These are phyloP conservation scores for Gloeopeniophorella convolvens DNA, from an alignment of 768 basidiomycete species.

Conservation along the genomic window DNA sequence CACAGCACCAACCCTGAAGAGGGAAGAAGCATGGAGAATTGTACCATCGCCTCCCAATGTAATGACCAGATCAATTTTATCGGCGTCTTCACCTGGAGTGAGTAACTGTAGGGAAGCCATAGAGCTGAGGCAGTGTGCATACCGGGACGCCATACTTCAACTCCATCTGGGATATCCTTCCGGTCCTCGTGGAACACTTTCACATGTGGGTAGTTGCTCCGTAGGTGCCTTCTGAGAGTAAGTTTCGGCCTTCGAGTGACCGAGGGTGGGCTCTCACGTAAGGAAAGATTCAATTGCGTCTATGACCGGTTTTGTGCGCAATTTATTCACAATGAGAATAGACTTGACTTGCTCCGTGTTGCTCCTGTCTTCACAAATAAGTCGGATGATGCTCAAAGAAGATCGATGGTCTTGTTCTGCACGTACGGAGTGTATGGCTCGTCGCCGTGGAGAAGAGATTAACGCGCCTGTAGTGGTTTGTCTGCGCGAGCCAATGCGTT, in stretches of 20 bases:
- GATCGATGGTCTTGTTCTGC: background rate
- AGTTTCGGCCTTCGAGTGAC: background rate
- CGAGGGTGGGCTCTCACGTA: slow-evolving; percentile 37
- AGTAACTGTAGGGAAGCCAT: background rate
- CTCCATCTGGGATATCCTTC: slow-evolving; percentile 46
- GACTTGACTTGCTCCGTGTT: slow-evolving; percentile 41
- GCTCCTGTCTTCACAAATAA: slow-evolving; percentile 14
- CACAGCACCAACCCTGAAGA: slow-evolving; percentile 86
- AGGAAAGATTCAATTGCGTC: slow-evolving; percentile 71
- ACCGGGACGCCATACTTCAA: slow-evolving; percentile 54
- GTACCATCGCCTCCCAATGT: slow-evolving; percentile 95
- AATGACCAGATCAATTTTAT: slow-evolving; percentile 78
- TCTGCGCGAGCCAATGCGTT: too few relatives aligned
- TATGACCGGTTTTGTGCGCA: slow-evolving; percentile 70
- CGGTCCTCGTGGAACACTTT: slow-evolving; percentile 31
- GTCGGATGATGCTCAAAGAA: slow-evolving; percentile 11
- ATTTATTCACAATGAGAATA: slow-evolving; percentile 75
- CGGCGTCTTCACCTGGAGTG: slow-evolving; percentile 36
- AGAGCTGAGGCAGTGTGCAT: slow-evolving; percentile 16
- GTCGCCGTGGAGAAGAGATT: slow-evolving; percentile 6
- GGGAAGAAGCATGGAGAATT: slow-evolving; percentile 85
- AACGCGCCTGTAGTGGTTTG: too few relatives aligned
- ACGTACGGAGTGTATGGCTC: slow-evolving; percentile 4
- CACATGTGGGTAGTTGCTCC: slow-evolving; percentile 28
- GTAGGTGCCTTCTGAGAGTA: slow-evolving; percentile 24